These are phyloP conservation scores for Camelina neglecta DNA, from an alignment of 345 rosid genomes.

Conservation along the genomic window DNA sequence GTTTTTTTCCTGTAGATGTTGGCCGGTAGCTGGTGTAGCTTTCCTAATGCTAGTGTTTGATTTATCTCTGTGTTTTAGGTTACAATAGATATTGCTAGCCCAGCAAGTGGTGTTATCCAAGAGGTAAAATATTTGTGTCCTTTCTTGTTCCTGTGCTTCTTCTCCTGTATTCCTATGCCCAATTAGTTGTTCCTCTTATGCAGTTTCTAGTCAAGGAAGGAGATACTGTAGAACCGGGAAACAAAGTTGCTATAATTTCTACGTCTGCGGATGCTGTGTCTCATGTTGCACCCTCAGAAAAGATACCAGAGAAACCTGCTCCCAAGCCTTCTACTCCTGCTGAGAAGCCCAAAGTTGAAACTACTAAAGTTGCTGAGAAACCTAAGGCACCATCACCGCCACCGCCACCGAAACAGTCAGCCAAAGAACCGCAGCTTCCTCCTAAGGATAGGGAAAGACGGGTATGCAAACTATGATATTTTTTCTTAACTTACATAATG, in stretches of 20 bases:
- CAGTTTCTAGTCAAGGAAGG: constrained; percentile 95
- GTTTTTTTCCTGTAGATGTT: constrained; percentile 6
- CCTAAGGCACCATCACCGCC: constrained; percentile 61
- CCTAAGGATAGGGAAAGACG: constrained; percentile 99
- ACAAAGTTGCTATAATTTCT: constrained; percentile 83
- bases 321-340: constrained; percentile 61
- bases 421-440: constrained; percentile 94
- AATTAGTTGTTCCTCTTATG: background rate
- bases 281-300: constrained; percentile 84
- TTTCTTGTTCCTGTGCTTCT: constrained; percentile 17
- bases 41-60: constrained; percentile 30
- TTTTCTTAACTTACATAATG: background rate
- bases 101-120: constrained; percentile 80
- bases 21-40: background rate
- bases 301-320: constrained; percentile 55
- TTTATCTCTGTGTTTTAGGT: constrained; percentile 52
- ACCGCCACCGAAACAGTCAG: constrained; percentile 65
- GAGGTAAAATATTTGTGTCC: constrained; percentile 51
- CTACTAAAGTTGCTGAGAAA: constrained; percentile 54
- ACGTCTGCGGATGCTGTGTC: constrained; percentile 79
- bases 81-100: constrained; percentile 86
- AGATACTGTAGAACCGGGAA: constrained; percentile 94
- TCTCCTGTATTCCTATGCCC: background rate
- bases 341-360: constrained; percentile 58
- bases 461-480: constrained; percentile 52